Base-by-base conservation (phyloP, 495 filamentous ascomycete genomes). In the Elaphomyces granulatus region DNA sequence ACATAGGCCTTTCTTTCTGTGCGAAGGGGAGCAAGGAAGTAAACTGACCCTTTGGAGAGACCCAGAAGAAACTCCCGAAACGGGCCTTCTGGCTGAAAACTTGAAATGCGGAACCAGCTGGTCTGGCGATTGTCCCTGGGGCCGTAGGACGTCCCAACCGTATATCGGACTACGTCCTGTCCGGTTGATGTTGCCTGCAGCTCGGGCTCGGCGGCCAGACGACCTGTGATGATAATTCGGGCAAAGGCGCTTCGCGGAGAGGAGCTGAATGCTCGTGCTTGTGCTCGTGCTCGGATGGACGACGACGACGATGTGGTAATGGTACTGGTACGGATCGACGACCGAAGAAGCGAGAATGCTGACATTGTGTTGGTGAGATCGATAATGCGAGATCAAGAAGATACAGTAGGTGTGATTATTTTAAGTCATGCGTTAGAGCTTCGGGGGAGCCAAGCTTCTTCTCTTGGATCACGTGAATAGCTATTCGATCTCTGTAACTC, bases 31-130 rank as follows among this genome's bases (percentile, higher is more conserved):
- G n/a, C n/a, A n/a, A n/a, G n/a, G 37, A 15, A 18, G 4, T 30
- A 45, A 17, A 73, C 81, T 57, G 65, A 92, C 84, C 87, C 87
- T 66, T 90, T 93, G 20, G 67, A 71, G 59, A 92, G 58, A 41
- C 60, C 56, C 39, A 77, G 51, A 28, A 87, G 45, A 53, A 66
- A 75, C 39, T 88, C 78, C 49, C 77, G 75, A 53, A 71, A 61
- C 15, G 61, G 15, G 9, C 68, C 72, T 20, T 77, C 75, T 15
- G 73, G 68, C 45, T 58, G 38, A 59, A 90, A 90, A 61, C 66
- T 69, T 3, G 72, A 57, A 31, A 93, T 63, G 36, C 67, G 67
- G 69, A 81, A 94, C 75, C 76, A 94, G 67, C 74, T 85, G 12
- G 80, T 82, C 46, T 72, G 58, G 35, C 67, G 64, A 55, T 83